phyloP scores from a whole-genome alignment of 1,284 basidiomycete species.

The Naganishia albida region DNA sequence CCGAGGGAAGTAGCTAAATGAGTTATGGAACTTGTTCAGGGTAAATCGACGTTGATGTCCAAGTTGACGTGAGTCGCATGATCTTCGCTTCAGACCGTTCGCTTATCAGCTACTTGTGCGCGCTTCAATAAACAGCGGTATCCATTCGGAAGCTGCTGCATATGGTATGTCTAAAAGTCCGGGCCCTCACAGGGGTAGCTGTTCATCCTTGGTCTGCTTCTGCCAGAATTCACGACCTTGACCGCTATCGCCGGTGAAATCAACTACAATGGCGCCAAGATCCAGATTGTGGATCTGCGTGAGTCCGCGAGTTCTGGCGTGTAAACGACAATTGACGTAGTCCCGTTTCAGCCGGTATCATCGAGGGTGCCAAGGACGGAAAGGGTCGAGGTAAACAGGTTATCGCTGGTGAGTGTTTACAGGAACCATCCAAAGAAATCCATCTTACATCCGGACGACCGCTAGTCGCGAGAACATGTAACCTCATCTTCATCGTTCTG shows the following conservation, averaged over 20 bases:
- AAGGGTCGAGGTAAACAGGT: conserved; percentile 97
- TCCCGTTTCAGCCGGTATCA: conserved; percentile 76
- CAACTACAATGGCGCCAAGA: conserved; percentile 64
- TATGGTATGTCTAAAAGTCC: conserved; percentile 57
- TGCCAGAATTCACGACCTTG: conserved; percentile 76
- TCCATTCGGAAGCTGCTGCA: conserved; percentile 94
- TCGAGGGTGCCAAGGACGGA: conserved; percentile 98
- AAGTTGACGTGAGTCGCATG: conserved; percentile 68
- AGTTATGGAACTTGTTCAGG: neutral
- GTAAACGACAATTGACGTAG: conserved; percentile 1
- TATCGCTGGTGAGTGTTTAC: conserved; percentile 67
- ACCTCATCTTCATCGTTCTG: conserved; percentile 97
- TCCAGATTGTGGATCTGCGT: conserved; percentile 59
- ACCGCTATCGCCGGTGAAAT: conserved; percentile 84
- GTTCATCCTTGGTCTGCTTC: neutral
- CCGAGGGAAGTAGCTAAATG: conserved; percentile 66
- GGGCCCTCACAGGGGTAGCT: neutral
- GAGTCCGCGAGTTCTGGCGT: conserved; percentile 9
- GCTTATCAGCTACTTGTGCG: neutral
- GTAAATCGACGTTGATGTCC: conserved; percentile 65
- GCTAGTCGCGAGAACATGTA: conserved; percentile 91
- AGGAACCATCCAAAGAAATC: too few relatives aligned
- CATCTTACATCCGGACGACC: neutral
- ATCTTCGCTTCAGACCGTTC: neutral
- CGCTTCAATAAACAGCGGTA: conserved; percentile 61